A percentile compares a stretch with the other conserved stretches of the same genome.
phyloP scores from a whole-genome alignment of 257 asterid species.

The Craterostigma plantagineum region DNA sequence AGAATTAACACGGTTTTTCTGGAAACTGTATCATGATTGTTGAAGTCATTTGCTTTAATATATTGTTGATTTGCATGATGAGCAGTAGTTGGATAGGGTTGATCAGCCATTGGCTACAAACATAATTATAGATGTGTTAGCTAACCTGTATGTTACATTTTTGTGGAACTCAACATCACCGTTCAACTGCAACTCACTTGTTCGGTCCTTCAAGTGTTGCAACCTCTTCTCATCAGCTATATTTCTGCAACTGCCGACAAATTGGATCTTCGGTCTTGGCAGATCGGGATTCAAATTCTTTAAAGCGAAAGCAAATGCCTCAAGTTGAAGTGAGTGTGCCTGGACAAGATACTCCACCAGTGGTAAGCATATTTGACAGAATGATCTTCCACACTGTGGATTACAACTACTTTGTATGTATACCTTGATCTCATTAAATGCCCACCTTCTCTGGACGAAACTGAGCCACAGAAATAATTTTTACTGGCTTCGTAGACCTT shows the following conservation, averaged over 20 bases:
- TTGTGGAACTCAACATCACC: slow-evolving; percentile 75
- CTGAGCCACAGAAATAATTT: slow-evolving; percentile 83
- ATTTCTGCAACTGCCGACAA: slow-evolving; percentile 95
- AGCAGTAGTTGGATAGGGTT: too few relatives aligned
- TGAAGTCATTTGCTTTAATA: too few relatives aligned
- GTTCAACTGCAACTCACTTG: slow-evolving; percentile 53
- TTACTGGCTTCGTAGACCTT: slow-evolving; percentile 43
- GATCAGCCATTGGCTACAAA: slow-evolving; percentile 1
- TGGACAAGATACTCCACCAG: slow-evolving; percentile 15
- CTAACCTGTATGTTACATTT: slow-evolving; percentile 72
- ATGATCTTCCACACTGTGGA: slow-evolving; percentile 9
- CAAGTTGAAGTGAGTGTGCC: slow-evolving; percentile 88
- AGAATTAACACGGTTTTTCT: too few relatives aligned
- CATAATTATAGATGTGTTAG: slow-evolving; percentile 1
- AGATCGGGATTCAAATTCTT: slow-evolving; percentile 29
- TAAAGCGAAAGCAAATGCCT: slow-evolving; percentile 68
- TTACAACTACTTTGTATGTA: slow-evolving; percentile 12
- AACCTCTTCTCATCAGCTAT: slow-evolving; percentile 84
- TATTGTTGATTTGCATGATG: too few relatives aligned
- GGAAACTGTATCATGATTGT: too few relatives aligned
- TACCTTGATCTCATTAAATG: slow-evolving; percentile 39
- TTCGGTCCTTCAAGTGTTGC: slow-evolving; percentile 57
- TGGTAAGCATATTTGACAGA: slow-evolving; percentile 12
- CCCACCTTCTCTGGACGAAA: slow-evolving; percentile 99
- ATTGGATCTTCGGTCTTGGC: slow-evolving; percentile 62